Evolutionary conservation across 2,329 filamentous ascomycete species (phyloP).

Genomic region (Pseudonectria buxi): DNA sequence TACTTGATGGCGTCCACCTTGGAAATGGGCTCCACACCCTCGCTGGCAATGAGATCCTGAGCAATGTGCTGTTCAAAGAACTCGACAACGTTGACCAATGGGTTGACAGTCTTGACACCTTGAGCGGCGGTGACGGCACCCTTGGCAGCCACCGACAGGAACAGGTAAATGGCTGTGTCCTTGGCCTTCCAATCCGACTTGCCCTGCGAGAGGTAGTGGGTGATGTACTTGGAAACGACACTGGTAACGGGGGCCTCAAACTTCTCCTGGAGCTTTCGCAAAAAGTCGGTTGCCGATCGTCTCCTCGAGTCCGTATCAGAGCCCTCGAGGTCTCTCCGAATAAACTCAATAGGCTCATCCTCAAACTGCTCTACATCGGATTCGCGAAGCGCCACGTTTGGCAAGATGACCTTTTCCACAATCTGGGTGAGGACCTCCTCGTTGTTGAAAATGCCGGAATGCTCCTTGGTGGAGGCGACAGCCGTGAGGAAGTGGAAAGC

Average conservation of each 20-base stretch:
- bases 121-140: conserved; percentile 79
- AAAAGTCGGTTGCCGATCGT: conserved; percentile 88
- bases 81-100: conserved; percentile 79
- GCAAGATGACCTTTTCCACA: conserved; percentile 90
- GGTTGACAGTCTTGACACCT: conserved; percentile 85
- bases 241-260: conserved; percentile 80
- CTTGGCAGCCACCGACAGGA: conserved; percentile 88
- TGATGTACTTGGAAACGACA: conserved; percentile 82
- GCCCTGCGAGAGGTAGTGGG: conserved; percentile 74
- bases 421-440: conserved; percentile 75
- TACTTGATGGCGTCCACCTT: conserved; percentile 99
- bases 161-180: conserved; percentile 96
- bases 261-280: conserved; percentile 79
- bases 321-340: conserved; percentile 87
- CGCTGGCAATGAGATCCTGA: conserved; percentile 69
- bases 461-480: conserved; percentile 68
- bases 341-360: conserved; percentile 98
- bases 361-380: conserved; percentile 95
- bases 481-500: conserved; percentile 91
- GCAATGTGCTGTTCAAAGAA: conserved; percentile 95
- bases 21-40: conserved; percentile 70
- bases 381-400: conserved; percentile 85
- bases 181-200: conserved; percentile 92
- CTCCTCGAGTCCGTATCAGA: conserved; percentile 92
- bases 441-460: conserved; percentile 81